Percentiles rank a stretch among this genome's conserved stretches.
Conservation (phyloP, 768 basidiomycete genomes). For the Panus rudis region DNA sequence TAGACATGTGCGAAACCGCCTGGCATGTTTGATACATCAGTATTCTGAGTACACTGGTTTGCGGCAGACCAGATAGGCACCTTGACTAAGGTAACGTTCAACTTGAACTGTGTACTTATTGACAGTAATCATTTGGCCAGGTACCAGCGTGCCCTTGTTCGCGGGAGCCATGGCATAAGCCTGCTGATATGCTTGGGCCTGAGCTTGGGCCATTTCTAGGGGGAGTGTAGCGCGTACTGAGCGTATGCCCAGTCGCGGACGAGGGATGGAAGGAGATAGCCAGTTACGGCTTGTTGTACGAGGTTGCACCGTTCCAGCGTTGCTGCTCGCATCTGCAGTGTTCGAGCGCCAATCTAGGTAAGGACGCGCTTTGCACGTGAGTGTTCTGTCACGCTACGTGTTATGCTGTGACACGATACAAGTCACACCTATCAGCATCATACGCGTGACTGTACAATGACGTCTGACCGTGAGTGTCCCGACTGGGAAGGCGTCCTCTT, state of each 20-base stretch:
- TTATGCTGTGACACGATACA: no score
- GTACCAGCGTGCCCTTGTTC: conserved; percentile 63
- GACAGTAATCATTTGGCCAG: conserved; percentile 85
- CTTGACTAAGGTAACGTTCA: conserved; percentile 94
- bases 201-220: conserved; percentile 51
- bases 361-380: no score
- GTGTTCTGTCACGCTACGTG: no score
- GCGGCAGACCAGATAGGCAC: conserved; percentile 32
- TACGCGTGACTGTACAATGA: no score
- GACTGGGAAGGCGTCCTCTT: no score
- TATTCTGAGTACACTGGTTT: no score
- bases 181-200: conserved; percentile 31
- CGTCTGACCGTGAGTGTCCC: no score
- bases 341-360: no score
- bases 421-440: no score
- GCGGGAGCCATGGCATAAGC: conserved; percentile 30
- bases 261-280: background rate
- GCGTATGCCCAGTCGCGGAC: conserved; percentile 10
- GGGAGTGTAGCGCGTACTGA: no score
- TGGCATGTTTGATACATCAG: conserved; percentile 25
- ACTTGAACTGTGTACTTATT: conserved; percentile 88
- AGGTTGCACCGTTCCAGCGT: conserved; percentile 5
- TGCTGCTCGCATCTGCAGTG: no score
- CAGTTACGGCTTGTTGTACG: conserved; percentile 6
- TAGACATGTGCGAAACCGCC: conserved; percentile 99